A percentile compares a stretch with the other conserved stretches of the same genome.
Evolutionary conservation across 2,329 filamentous ascomycete species (phyloP).

Genomic region (Stemphylium lycopersici): DNA sequence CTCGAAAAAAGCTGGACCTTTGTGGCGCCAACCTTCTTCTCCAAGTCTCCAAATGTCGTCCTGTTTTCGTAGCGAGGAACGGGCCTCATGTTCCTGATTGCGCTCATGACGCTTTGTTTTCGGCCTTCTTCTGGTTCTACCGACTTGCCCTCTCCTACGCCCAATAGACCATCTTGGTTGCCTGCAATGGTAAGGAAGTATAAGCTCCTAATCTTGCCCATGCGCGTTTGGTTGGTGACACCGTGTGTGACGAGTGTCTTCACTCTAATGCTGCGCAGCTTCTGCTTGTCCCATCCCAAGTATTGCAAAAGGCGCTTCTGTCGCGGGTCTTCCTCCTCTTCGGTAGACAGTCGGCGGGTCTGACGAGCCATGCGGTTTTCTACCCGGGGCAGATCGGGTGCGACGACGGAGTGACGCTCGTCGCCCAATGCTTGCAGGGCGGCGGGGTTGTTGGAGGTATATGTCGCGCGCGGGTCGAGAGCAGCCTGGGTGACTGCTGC

Average conservation of each 20-base stretch:
- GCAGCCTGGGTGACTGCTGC: slow-evolving; percentile 42
- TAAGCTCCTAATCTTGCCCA: slow-evolving; percentile 84
- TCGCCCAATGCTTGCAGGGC: slow-evolving; percentile 57
- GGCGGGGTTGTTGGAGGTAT: slow-evolving; percentile 58
- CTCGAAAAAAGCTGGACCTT: slow-evolving; percentile 80
- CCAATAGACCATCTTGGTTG: slow-evolving; percentile 83
- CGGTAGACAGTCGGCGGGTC: slow-evolving; percentile 38
- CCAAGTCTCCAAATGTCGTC: slow-evolving; percentile 86
- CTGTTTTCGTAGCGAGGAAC: slow-evolving; percentile 87
- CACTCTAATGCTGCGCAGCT: slow-evolving; percentile 62
- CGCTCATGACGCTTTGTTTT: slow-evolving; percentile 76
- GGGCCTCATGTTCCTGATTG: slow-evolving; percentile 92
- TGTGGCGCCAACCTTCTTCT: slow-evolving; percentile 83
- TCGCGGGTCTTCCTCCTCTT: slow-evolving; percentile 53
- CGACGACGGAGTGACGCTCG: slow-evolving; percentile 52
- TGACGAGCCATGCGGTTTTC: slow-evolving; percentile 47
- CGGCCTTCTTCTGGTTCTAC: slow-evolving; percentile 71
- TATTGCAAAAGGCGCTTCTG: slow-evolving; percentile 61
- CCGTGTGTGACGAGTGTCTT: slow-evolving; percentile 76
- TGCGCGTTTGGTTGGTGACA: slow-evolving; percentile 91
- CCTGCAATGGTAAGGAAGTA: slow-evolving; percentile 84
- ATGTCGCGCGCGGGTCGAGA: slow-evolving; percentile 51
- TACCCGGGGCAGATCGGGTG: slow-evolving; percentile 59
- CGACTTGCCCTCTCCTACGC: slow-evolving; percentile 89
- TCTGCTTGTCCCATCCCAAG: slow-evolving; percentile 59